Base-by-base conservation (phyloP, 805 yeast genomes). In the Kazachstania taianensis region DNA sequence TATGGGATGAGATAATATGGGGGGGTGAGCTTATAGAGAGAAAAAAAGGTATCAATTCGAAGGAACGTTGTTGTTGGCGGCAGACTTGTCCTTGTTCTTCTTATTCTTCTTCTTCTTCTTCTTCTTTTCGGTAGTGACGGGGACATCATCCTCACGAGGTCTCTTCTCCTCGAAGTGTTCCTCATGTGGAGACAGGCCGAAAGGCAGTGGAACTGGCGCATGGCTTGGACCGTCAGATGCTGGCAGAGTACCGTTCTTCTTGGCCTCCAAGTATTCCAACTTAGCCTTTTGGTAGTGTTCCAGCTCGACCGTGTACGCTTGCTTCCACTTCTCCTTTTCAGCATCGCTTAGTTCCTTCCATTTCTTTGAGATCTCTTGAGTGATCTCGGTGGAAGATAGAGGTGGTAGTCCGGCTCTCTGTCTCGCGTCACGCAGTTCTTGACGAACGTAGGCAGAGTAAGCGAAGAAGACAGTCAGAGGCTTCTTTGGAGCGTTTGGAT, bases 401-500 rank as follows among this genome's bases (percentile, higher is more conserved):
- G 83, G 73, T 12, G 80, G 72, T 48, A 69, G 66, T 23, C 81
- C 77, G 28, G 68, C 64, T 25, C 62, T 62, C 38, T 64, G 69
- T 52, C 94, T 72, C 43, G 81, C 86, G 36, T 72, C 78, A 38
- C 78, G 74, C 43, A 87, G 69, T 26, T 69, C 64, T 42, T 79
- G 81, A 52, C 95, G 77, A 45, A 76, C 72, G 45, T 74, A 76
- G 45, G 81, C 78, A 36, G 84, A 76, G 61, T 76, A 89, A 28
- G 77, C 71, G 59, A 89, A 82, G 65, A 77, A 87, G 30, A 83
- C 81, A 16, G 96, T 86, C 52, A 84, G 67, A 12, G 98, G 97
- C 53, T 86, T 86, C 69, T 83, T 85, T 41, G 98, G 98, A 30
- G 95, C 96, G 52, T 82, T 79, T 35, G 96, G 96, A 61, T 89